Evolutionary conservation across 331 rosid genomes (phyloP), one percentile per base, ranked within the genome.

Genomic region (Saraca asoca): DNA sequence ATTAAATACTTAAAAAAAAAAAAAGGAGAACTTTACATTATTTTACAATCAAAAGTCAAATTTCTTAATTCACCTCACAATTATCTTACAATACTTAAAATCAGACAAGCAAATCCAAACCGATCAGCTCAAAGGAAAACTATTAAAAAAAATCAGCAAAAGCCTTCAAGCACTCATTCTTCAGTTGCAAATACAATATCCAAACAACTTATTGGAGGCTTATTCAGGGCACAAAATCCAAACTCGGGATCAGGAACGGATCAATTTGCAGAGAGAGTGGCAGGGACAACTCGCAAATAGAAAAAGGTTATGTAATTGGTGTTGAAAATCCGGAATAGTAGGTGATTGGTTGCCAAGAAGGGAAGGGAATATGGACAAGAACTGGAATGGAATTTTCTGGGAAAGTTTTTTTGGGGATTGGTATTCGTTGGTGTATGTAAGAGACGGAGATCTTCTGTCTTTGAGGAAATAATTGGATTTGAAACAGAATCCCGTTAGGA

Each of bases 381-480:
- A 59, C 59, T 57, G 62, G 68, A 48, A 31, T 39, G 43, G 43
- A 39, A 39, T 2, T 35, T 41, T 24, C 46, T 45, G 7, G 69
- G 45, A 70, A 55, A 56, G 66, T 24, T 24, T 24, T 2, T 12
- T 38, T 15, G 61, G 51, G 78, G 67, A 55, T 78, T 75, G 73
- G 78, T 58, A 73, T 63, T 63, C 69, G 31, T 33, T 57, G 65
- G 58, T 38, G 19, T 5, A 50, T 16, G 72, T 62, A 55, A 0
- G 31, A 24, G 31, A 24, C 31, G 0, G 18, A n/a, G 42, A 24
- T 49, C 51, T 41, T 62, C 66, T 51, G 64, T 78, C 63, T 53
- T 67, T 41, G 3, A 7, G 35, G 74, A 60, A 75, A 72, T 64
- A 69, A 69, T 72, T 78, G 79, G 72, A 64, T 12, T 75, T 58